Conservation (phyloP, 73 alveolate genomes). For the Breviolum minutum region DNA sequence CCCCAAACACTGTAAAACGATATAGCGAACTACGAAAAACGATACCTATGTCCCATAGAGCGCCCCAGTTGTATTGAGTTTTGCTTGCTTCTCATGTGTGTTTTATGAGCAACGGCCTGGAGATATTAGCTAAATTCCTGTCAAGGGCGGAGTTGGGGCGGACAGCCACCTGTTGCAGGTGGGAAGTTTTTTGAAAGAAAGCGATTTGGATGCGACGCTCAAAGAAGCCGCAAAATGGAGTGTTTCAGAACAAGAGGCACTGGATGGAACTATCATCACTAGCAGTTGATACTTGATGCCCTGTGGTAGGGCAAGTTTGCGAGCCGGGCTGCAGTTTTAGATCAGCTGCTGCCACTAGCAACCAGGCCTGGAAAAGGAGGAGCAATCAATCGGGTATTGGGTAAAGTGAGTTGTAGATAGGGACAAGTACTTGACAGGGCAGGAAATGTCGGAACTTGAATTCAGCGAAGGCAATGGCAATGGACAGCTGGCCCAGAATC, state of each 20-base stretch:
- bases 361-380: not conserved
- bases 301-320: constrained; percentile 3
- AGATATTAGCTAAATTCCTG: no score
- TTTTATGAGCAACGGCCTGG: no score
- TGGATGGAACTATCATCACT: no score
- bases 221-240: constrained; percentile 9
- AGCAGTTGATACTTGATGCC: not conserved
- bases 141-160: no score
- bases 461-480: constrained; percentile 13
- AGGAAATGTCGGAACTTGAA: not conserved
- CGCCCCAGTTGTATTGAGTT: no score
- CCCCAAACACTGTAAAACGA: no score
- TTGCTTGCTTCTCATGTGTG: no score
- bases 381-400: no score
- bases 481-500: constrained; percentile 40
- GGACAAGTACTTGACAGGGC: no score
- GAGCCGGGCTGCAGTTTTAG: not conserved
- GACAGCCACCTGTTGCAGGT: not conserved
- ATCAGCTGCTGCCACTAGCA: not conserved
- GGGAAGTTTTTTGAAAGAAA: not conserved
- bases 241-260: not conserved
- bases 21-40: no score
- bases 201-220: constrained; percentile 39
- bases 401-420: no score
- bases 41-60: no score